A percentile compares a stretch with the other conserved stretches of the same genome.
phyloP scores from a whole-genome alignment of 2,329 filamentous ascomycete species.

The Aspergillus tamarii region DNA sequence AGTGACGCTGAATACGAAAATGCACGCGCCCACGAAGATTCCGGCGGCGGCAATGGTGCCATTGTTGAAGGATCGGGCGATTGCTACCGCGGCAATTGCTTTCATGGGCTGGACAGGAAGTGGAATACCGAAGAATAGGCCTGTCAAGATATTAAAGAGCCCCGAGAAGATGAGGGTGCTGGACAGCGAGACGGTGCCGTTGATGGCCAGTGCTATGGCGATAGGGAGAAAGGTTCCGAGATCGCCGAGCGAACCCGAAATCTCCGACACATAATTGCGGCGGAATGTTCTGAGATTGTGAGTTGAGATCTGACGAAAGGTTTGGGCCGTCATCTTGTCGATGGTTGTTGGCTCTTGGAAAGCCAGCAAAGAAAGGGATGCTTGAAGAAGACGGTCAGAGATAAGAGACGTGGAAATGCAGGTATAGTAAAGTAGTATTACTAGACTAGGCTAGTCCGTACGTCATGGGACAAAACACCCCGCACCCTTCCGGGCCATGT shows the following conservation, averaged over 20 bases:
- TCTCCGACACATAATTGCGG: constrained; percentile 67
- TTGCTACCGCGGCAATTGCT: constrained; percentile 90
- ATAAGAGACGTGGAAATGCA: background rate
- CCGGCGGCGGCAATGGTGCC: constrained; percentile 81
- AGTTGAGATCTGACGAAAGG: constrained; percentile 33
- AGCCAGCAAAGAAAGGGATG: background rate
- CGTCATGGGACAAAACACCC: background rate
- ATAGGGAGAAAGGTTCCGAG: constrained; percentile 87
- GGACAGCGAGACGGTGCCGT: constrained; percentile 77
- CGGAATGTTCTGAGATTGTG: constrained; percentile 62
- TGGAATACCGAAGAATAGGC: constrained; percentile 81
- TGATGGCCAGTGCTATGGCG: constrained; percentile 80
- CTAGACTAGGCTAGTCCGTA: background rate
- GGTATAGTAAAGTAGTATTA: no score
- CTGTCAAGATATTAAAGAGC: constrained; percentile 81
- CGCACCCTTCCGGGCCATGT: background rate
- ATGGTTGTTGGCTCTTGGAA: background rate
- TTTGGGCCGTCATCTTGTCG: constrained; percentile 27
- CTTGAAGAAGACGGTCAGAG: background rate
- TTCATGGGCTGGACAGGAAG: constrained; percentile 88
- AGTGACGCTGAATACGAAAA: constrained; percentile 77
- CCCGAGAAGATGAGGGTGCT: constrained; percentile 88
- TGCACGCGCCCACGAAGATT: constrained; percentile 72
- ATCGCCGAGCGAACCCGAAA: constrained; percentile 87
- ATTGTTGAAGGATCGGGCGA: constrained; percentile 67